Evolutionary conservation across 164 flowering plant genomes (phyloP).

Genomic region (Aristolochia contorta): DNA sequence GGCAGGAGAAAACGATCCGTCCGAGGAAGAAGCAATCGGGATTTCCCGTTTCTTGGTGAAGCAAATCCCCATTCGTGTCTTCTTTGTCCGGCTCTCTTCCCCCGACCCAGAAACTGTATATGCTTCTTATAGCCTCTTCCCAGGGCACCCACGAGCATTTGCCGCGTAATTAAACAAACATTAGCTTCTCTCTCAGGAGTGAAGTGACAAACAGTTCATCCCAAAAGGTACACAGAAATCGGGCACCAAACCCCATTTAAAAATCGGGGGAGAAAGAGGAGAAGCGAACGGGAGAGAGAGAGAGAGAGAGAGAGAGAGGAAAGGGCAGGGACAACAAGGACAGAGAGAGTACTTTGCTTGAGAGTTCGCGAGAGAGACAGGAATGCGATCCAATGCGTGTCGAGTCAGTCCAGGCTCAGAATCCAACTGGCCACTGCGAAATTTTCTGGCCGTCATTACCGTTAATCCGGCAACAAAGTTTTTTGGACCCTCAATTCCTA

Average conservation of each 20-base stretch:
- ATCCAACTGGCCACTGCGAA: not conserved
- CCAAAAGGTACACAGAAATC: too few relatives aligned
- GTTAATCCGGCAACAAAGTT: not conserved
- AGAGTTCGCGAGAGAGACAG: not conserved
- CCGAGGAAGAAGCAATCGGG: not conserved
- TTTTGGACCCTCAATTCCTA: not conserved
- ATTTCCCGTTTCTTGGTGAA: not conserved
- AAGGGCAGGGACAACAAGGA: too few relatives aligned
- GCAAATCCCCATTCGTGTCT: not conserved
- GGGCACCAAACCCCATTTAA: not conserved
- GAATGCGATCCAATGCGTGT: not conserved
- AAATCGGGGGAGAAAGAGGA: not conserved
- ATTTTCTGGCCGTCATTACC: not conserved
- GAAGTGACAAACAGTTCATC: not conserved
- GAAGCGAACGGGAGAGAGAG: too few relatives aligned
- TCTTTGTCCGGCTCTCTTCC: too few relatives aligned
- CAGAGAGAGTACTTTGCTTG: constrained; percentile 1
- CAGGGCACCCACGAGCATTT: not conserved
- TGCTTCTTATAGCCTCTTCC: too few relatives aligned
- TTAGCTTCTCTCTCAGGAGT: not conserved
- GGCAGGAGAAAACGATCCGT: not conserved
- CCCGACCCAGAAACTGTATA: too few relatives aligned
- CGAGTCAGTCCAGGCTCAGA: not conserved
- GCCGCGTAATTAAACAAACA: not conserved
- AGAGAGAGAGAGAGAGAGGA: not conserved